Evolutionary conservation across 164 flowering plant species (phyloP).

Genomic region (Tetracentron sinense): DNA sequence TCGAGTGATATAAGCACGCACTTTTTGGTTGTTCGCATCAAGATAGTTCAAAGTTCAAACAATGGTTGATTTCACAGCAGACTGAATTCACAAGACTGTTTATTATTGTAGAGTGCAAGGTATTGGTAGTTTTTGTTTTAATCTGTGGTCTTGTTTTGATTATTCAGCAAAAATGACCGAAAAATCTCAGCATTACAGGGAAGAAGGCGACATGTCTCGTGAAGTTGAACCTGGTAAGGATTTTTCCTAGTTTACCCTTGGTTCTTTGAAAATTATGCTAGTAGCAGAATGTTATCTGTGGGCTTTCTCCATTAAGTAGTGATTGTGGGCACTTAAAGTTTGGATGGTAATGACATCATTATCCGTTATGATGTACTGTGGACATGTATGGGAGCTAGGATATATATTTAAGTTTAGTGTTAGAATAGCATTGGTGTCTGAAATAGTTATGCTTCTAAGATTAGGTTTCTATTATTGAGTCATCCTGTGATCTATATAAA

Average conservation of each 20-base stretch:
- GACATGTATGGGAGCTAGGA: no score
- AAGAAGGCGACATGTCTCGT: slow-evolving; percentile 24
- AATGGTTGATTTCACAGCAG: background rate
- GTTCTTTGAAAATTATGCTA: background rate
- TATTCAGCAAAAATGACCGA: slow-evolving; percentile 34
- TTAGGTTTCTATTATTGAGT: no score
- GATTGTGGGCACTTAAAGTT: background rate
- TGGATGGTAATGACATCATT: background rate
- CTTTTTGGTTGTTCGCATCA: background rate
- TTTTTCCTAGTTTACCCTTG: background rate
- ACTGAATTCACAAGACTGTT: background rate
- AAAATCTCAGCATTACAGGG: slow-evolving; percentile 24
- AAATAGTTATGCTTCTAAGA: no score
- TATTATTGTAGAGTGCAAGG: background rate
- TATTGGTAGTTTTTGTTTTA: background rate
- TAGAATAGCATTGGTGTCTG: no score
- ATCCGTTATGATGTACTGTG: background rate
- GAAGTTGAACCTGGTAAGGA: slow-evolving; percentile 29
- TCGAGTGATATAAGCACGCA: background rate
- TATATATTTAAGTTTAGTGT: no score
- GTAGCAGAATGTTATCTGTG: slow-evolving; percentile 1
- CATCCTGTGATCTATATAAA: no score
- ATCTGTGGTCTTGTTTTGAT: slow-evolving; percentile 10
- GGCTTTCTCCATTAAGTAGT: background rate
- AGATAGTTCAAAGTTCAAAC: background rate